Conservation (phyloP, 495 filamentous ascomycete genomes). For the Neurospora sp. region DNA sequence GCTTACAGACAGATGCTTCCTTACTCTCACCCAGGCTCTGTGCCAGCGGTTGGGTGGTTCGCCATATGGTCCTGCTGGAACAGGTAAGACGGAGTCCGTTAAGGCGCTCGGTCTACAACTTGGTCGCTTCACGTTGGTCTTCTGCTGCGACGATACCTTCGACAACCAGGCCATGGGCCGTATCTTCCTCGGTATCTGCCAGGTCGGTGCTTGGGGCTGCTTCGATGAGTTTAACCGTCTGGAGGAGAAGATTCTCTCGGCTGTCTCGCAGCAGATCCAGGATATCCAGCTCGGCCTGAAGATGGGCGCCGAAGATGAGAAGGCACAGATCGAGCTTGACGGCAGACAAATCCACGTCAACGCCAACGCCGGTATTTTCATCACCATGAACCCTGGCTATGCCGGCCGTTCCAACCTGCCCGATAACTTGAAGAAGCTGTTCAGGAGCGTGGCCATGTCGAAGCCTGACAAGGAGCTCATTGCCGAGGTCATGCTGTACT, state of each 20-base stretch:
- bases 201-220: conserved; percentile 98
- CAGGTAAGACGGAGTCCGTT: conserved; percentile 98
- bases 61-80: conserved; percentile 94
- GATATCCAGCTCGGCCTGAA: conserved; percentile 95
- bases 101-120: conserved; percentile 95
- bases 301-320: conserved; percentile 64
- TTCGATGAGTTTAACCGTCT: conserved; percentile 99
- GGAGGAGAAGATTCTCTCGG: conserved; percentile 92
- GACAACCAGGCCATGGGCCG: conserved; percentile 99
- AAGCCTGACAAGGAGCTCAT: conserved; percentile 99
- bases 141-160: conserved; percentile 98
- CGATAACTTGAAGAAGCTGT: conserved; percentile 98
- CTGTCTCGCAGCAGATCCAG: conserved; percentile 96
- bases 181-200: conserved; percentile 98
- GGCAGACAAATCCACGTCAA: conserved; percentile 82
- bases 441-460: conserved; percentile 98
- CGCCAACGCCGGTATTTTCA: conserved; percentile 92
- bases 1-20: conserved; percentile 93
- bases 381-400: conserved; percentile 99
- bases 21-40: conserved; percentile 90
- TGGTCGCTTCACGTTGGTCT: conserved; percentile 93
- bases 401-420: conserved; percentile 95
- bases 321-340: conserved; percentile 83
- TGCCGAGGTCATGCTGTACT: conserved; percentile 98
- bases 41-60: conserved; percentile 93